Conservation (phyloP, 176 grass and related monocot species). For the Leersia perrieri region DNA sequence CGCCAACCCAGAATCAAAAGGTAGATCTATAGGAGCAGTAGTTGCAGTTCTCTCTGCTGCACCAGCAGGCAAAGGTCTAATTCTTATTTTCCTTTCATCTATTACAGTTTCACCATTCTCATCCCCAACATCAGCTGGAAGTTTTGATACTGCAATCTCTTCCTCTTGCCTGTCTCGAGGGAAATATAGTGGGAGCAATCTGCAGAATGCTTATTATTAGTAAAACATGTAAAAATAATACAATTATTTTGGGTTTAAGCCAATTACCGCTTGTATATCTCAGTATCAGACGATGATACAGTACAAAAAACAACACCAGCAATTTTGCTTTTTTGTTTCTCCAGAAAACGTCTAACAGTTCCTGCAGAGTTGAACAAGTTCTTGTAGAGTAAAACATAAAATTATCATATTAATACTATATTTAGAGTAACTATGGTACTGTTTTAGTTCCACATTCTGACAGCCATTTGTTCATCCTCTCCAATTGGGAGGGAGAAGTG, state of each 20-base stretch:
- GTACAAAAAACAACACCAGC: conserved; percentile 90
- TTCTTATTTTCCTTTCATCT: conserved; percentile 98
- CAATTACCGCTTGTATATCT: conserved; percentile 93
- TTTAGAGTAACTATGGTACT: conserved; percentile 1
- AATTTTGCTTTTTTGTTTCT: conserved; percentile 93
- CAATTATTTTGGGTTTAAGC: conserved; percentile 1
- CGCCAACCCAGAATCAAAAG: conserved; percentile 66
- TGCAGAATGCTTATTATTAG: conserved; percentile 33
- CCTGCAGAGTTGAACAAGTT: conserved; percentile 46
- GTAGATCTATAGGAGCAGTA: conserved; percentile 39
- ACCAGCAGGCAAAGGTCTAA: conserved; percentile 75
- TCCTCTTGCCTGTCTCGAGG: conserved; percentile 95
- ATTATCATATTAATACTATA: not conserved
- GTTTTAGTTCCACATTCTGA: not conserved
- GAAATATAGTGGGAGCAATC: conserved; percentile 96
- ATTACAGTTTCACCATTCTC: conserved; percentile 97
- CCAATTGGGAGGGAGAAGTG: not conserved
- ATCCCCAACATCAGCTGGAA: conserved; percentile 97
- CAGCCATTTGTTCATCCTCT: not conserved
- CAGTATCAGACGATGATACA: conserved; percentile 76
- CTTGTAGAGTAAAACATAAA: not conserved
- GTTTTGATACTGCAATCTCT: conserved; percentile 73
- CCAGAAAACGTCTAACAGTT: conserved; percentile 91
- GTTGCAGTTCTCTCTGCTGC: conserved; percentile 53
- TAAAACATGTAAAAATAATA: conserved; percentile 8